A percentile compares a stretch with the other conserved stretches of the same genome.
Conservation (phyloP, 2,329 filamentous ascomycete species). For the Chrysosporium keratinophilum region DNA sequence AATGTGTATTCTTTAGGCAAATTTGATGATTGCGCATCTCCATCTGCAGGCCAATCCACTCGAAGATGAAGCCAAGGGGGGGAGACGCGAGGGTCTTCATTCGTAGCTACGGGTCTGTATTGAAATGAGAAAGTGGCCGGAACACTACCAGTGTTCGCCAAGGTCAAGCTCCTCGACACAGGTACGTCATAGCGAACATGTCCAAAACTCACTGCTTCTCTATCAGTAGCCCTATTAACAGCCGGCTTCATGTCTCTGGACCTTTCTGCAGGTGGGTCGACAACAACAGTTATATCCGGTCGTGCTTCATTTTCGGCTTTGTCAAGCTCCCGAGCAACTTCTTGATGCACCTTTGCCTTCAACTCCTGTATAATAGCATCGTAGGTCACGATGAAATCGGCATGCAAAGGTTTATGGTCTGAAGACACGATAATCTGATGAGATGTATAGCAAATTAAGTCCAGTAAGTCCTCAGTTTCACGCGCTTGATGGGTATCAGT, state of each 20-base stretch:
- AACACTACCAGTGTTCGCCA: slow-evolving; percentile 86
- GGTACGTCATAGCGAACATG: slow-evolving; percentile 58
- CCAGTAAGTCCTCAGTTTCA: slow-evolving; percentile 40
- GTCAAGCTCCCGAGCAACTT: slow-evolving; percentile 80
- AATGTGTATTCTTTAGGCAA: slow-evolving; percentile 51
- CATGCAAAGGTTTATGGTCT: slow-evolving; percentile 85
- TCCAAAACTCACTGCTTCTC: slow-evolving; percentile 65
- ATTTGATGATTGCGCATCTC: slow-evolving; percentile 13
- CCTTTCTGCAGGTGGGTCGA: slow-evolving; percentile 45
- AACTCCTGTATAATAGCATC: slow-evolving; percentile 76
- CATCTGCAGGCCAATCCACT: slow-evolving; percentile 47
- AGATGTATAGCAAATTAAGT: slow-evolving; percentile 63
- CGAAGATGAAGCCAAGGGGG: slow-evolving; percentile 61
- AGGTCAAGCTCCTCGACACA: slow-evolving; percentile 59
- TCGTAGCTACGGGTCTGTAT: slow-evolving; percentile 51
- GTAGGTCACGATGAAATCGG: slow-evolving; percentile 73
- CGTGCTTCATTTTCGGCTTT: slow-evolving; percentile 83
- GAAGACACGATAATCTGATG: slow-evolving; percentile 86
- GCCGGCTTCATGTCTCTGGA: slow-evolving; percentile 27
- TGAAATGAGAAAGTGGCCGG: slow-evolving; percentile 70
- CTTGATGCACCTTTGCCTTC: slow-evolving; percentile 71
- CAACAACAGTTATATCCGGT: slow-evolving; percentile 69
- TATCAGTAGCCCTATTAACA: slow-evolving; percentile 29
- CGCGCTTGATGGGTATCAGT: slow-evolving; percentile 17
- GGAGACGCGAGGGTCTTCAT: slow-evolving; percentile 32